These are phyloP conservation scores for Solanum phureja DNA, from an alignment of 257 asterid genomes.

Conservation along the genomic window DNA sequence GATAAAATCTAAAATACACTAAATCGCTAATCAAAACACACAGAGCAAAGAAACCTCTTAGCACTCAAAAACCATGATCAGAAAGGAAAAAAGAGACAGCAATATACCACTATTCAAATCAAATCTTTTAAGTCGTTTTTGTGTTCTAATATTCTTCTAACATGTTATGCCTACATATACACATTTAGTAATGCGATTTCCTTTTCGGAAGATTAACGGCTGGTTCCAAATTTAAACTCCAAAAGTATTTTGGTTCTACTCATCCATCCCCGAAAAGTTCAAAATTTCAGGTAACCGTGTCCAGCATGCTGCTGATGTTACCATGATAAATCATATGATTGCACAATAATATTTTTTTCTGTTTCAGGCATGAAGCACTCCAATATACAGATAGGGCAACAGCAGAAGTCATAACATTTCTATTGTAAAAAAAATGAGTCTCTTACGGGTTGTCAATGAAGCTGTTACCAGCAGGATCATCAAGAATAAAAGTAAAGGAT, in stretches of 20 bases:
- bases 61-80: background rate
- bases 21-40: background rate
- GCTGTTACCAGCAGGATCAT: constrained; percentile 98
- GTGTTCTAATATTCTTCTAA: background rate
- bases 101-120: background rate
- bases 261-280: background rate
- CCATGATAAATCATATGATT: background rate
- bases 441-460: constrained; percentile 96
- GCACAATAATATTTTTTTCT: background rate
- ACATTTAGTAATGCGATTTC: background rate
- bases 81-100: background rate
- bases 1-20: background rate
- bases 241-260: background rate
- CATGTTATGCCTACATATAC: background rate
- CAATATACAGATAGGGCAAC: background rate
- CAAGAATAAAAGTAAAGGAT: constrained; percentile 66
- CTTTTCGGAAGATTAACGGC: background rate
- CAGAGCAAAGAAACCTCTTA: background rate
- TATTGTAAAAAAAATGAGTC: background rate
- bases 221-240: background rate
- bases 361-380: background rate
- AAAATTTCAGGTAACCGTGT: background rate
- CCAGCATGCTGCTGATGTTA: background rate
- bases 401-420: background rate
- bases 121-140: background rate